Evolutionary conservation across 306 rosid genomes (phyloP), one percentile per base, ranked within the genome.

Genomic region (Crataegus laevigata): DNA sequence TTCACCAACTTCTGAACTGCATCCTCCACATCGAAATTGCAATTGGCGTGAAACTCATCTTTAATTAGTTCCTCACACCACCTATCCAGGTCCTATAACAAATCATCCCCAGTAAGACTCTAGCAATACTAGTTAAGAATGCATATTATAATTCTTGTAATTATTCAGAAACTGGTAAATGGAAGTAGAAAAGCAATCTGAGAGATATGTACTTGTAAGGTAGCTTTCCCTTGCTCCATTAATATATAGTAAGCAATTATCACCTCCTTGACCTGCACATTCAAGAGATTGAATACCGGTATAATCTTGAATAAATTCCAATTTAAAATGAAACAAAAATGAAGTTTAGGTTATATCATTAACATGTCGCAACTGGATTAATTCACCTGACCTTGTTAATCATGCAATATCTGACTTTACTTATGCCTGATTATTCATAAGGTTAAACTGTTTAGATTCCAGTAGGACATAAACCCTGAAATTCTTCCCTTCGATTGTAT

Each of bases 141-240:
- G 17, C 51, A 26, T 3, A 6, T 28, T 10, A 38, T 54, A 55
- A 25, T 58, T 22, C 36, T 58, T 58, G 68, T 25, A 58, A 43
- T 58, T 29, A 6, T 15, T 19, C 12, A 45, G 69, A 47, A 61
- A 29, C 36, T 24, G 38, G 65, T 30, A 34, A 66, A 60, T 15
- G 64, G 47, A 61, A 36, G 68, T 59, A 79, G 63, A 15, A 52
- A 72, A 75, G 79, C 84, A 18, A 66, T 73, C 22, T n/a, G 5
- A 45, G 24, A 61, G 74, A 78, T 42, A 18, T 62, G 14, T 72
- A 89, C 98, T 90, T 86, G 89, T 79, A 79, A 77, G 43, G 97
- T 94, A 81, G 93, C 93, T 87, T 84, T 94, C 69, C 98, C 98
- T 72, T 91, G 97, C 68, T 91, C 97, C 98, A 94, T 91, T 87